Evolutionary conservation across 345 rosid species (phyloP).

Genomic region (Raphanus raphanistrum): DNA sequence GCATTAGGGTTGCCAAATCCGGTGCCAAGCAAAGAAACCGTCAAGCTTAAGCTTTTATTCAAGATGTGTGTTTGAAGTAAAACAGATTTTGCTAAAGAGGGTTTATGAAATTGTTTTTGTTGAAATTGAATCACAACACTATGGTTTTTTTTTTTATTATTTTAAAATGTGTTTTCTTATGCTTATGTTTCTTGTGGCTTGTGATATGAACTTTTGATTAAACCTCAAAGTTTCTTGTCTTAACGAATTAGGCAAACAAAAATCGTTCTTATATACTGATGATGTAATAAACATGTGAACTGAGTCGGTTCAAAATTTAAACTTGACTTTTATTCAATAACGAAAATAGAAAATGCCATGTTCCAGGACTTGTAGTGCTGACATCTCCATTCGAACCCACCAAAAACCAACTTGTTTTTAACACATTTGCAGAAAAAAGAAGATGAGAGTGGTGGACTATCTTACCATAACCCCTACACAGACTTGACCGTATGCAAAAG

Average conservation of each 20-base stretch:
- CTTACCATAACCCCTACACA: no score
- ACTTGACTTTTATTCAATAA: neutral
- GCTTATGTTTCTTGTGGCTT: neutral
- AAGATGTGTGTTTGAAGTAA: neutral
- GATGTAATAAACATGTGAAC: neutral
- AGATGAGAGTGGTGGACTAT: neutral
- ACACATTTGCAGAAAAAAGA: neutral
- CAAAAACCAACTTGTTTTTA: neutral
- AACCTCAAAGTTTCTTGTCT: neutral
- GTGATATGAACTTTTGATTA: neutral
- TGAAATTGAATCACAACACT: constrained; percentile 13
- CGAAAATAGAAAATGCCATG: no score
- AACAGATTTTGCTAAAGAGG: constrained; percentile 21
- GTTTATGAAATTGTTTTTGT: constrained; percentile 3
- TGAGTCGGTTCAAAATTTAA: neutral
- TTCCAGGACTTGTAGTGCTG: no score
- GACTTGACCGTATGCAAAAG: neutral
- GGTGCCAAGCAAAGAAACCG: constrained; percentile 4
- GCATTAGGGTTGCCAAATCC: neutral
- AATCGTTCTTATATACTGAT: neutral
- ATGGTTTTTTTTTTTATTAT: constrained; percentile 9
- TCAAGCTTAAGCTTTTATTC: neutral
- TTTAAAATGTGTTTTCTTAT: neutral
- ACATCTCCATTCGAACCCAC: neutral
- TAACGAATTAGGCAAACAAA: neutral